Evolutionary conservation across 176 grass and related monocot species (phyloP), one percentile per base, ranked within the genome.

Genomic region (Oryza meyeriana): DNA sequence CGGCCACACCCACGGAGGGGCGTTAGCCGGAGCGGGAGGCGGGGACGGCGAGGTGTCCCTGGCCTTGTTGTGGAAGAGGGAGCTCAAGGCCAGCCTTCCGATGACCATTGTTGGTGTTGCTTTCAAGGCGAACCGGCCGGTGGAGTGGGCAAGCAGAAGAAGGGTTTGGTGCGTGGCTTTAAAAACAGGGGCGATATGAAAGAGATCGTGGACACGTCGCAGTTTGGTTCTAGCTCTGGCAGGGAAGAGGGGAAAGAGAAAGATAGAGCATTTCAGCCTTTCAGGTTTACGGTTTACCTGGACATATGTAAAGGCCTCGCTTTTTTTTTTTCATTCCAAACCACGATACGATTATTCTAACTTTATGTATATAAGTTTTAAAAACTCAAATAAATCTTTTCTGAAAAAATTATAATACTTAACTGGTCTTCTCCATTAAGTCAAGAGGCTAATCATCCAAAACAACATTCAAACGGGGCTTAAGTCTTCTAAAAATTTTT

Each of bases 1-100:
- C 31, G 85, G 82, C 93, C 90, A 95, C 30, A 75, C 79, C 75
- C 82, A 88, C 13, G 85, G 62, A 29, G 75, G 81, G 1, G 69
- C 61, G 13, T 62, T 28, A 0, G 69, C 10, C n/a, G 75, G 27
- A 8, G 78, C 4, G 26, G 38, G 8, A 4, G 66, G 61, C 34
- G 30, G 78, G 0, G 69, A 16, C 26, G 69, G 27, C 27, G 74
- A 40, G 12, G 63, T 55, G 9, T 90, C 78, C 80, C 61, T 92
- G 44, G 45, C 32, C 48, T 88, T 96, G 31, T 45, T 50, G 1
- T 66, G 30, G 76, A 93, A 96, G 67, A 93, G 64, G 76, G 80
- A 93, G 77, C 50, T 62, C 81, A 89, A 18, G 28, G 66, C 72
- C 39, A 90, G 71, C 59, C 71, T 88, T 41, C 72, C 78, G 24